These are phyloP conservation scores for Candida suzukii DNA, from an alignment of 805 yeast genomes.

Conservation along the genomic window DNA sequence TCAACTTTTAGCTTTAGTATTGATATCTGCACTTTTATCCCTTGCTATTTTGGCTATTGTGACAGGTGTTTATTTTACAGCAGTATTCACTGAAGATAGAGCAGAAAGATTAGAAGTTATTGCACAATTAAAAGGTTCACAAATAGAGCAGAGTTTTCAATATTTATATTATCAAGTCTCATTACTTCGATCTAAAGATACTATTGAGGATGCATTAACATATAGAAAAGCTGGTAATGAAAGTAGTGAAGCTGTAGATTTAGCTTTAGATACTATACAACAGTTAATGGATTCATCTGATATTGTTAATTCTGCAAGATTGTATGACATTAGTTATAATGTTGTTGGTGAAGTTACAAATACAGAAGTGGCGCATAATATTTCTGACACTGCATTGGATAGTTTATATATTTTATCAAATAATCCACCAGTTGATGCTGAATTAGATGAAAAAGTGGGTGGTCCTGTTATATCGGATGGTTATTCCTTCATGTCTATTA, in stretches of 20 bases:
- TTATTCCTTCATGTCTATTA: slow-evolving; percentile 59
- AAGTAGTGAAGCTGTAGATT: slow-evolving; percentile 39
- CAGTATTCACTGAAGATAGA: slow-evolving; percentile 52
- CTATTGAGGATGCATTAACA: slow-evolving; percentile 53
- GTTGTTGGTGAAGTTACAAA: slow-evolving; percentile 39
- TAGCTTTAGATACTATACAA: slow-evolving; percentile 41
- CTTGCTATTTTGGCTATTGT: slow-evolving; percentile 68
- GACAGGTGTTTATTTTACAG: slow-evolving; percentile 67
- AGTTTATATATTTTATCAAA: slow-evolving; percentile 25
- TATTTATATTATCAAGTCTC: slow-evolving; percentile 61
- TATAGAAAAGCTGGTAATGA: slow-evolving; percentile 68
- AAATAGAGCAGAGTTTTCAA: slow-evolving; percentile 61
- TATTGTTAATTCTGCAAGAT: slow-evolving; percentile 51
- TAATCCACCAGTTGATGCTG: neutral
- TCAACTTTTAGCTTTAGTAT: slow-evolving; percentile 66
- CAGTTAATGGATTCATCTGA: slow-evolving; percentile 61
- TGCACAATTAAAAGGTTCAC: slow-evolving; percentile 76
- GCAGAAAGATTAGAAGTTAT: slow-evolving; percentile 70
- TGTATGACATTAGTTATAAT: slow-evolving; percentile 56
- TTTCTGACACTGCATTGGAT: slow-evolving; percentile 34
- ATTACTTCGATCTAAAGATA: slow-evolving; percentile 55
- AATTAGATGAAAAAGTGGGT: slow-evolving; percentile 24
- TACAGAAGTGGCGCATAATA: slow-evolving; percentile 15
- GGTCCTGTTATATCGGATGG: slow-evolving; percentile 56
- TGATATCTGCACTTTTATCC: slow-evolving; percentile 62